phyloP scores from a whole-genome alignment of 345 rosid species.

The Toxicodendron radicans region DNA sequence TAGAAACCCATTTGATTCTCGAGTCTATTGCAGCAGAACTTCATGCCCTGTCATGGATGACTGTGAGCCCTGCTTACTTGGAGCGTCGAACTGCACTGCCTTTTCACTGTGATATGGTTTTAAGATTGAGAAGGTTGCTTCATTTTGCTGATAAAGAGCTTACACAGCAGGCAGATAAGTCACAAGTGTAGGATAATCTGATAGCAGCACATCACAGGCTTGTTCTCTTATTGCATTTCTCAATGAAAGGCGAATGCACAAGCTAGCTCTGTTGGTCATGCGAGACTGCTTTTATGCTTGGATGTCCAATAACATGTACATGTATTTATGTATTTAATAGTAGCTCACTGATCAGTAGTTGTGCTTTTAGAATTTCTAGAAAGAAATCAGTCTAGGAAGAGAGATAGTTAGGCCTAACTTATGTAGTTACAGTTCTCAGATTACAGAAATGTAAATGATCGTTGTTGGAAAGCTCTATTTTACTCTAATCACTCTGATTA shows the following conservation, averaged over 20 bases:
- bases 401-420: constrained; percentile 31
- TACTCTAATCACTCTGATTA: constrained; percentile 8
- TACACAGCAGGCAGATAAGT: constrained; percentile 50
- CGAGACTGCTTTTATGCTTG: not conserved
- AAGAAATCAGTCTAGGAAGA: constrained; percentile 25
- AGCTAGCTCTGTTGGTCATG: not conserved
- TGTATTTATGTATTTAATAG: constrained; percentile 19
- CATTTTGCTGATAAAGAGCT: constrained; percentile 94
- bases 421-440: not conserved
- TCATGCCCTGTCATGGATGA: constrained; percentile 98
- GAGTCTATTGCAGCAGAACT: constrained; percentile 89
- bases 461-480: constrained; percentile 12
- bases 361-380: constrained; percentile 12
- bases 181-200: constrained; percentile 21
- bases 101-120: constrained; percentile 93
- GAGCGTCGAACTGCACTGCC: constrained; percentile 91
- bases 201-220: not conserved
- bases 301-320: constrained; percentile 30
- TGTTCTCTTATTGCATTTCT: not conserved
- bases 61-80: constrained; percentile 82
- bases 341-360: constrained; percentile 8
- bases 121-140: constrained; percentile 90
- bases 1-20: constrained; percentile 75
- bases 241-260: not conserved
- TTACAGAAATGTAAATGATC: constrained; percentile 24